Conservation (phyloP, 2,329 filamentous ascomycete genomes). For the Neonectria punicea region DNA sequence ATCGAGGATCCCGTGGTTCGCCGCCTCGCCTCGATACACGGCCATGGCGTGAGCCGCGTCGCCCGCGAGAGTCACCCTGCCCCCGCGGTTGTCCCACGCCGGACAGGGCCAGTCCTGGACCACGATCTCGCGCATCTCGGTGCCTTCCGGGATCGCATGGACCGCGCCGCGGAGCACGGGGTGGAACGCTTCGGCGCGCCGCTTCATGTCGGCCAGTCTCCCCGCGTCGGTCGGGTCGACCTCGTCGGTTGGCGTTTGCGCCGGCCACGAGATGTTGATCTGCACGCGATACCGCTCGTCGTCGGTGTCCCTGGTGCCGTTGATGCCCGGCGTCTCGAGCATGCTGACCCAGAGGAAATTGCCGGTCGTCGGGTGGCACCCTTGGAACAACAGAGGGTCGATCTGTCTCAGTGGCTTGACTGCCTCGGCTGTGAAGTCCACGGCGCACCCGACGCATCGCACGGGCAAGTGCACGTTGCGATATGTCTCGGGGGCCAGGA, state of each 20-base stretch:
- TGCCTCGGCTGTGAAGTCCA: conserved; percentile 51
- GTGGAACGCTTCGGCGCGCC: conserved; percentile 45
- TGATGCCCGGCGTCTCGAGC: conserved; percentile 53
- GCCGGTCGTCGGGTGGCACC: conserved; percentile 60
- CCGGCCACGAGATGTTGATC: conserved; percentile 59
- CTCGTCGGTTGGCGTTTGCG: conserved; percentile 45
- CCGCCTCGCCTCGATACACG: conserved; percentile 58
- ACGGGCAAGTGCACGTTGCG: conserved; percentile 50
- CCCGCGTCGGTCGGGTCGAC: conserved; percentile 47
- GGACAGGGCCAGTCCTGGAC: conserved; percentile 51
- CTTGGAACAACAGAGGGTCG: conserved; percentile 66
- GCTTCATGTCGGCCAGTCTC: conserved; percentile 54
- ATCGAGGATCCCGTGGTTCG: conserved; percentile 55
- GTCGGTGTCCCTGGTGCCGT: conserved; percentile 46
- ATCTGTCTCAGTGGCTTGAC: conserved; percentile 55
- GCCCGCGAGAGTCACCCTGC: conserved; percentile 60
- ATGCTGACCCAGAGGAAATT: conserved; percentile 62
- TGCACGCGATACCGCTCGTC: conserved; percentile 54
- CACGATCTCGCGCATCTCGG: conserved; percentile 49
- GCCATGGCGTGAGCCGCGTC: conserved; percentile 70
- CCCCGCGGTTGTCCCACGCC: conserved; percentile 55
- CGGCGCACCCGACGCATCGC: conserved; percentile 50
- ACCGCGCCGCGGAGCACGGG: conserved; percentile 55
- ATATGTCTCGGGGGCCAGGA: conserved; percentile 46
- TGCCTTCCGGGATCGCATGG: conserved; percentile 55